Evolutionary conservation across 208 protist genomes (phyloP).

Genomic region (Acanthamoeba culbertsoni): DNA sequence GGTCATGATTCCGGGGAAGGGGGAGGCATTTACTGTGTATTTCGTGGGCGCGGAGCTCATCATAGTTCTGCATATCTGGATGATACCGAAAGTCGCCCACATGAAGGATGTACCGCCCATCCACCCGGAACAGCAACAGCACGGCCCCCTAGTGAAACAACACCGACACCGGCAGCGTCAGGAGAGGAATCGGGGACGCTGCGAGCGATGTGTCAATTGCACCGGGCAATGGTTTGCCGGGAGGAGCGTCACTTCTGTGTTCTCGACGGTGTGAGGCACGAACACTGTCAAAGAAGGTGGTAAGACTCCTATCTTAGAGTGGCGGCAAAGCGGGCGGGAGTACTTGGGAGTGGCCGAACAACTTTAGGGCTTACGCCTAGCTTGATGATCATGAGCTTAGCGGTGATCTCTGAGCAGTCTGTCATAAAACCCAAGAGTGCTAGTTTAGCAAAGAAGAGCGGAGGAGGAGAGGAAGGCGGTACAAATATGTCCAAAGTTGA

Average conservation of each 20-base stretch:
- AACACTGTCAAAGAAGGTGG: not conserved
- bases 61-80: slow-evolving; percentile 13
- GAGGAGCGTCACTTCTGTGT: slow-evolving; percentile 30
- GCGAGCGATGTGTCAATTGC: no score
- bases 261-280: not conserved
- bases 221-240: slow-evolving; percentile 50
- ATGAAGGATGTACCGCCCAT: not conserved
- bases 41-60: not conserved
- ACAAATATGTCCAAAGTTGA: not conserved
- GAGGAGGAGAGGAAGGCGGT: not conserved
- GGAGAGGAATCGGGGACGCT: not conserved
- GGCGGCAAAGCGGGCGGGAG: not conserved
- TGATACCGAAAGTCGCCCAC: slow-evolving; percentile 26
- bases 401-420: slow-evolving; percentile 51
- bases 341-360: no score
- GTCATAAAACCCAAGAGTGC: not conserved
- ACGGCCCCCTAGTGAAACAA: not conserved
- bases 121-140: not conserved
- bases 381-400: not conserved
- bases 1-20: not conserved
- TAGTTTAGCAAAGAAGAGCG: not conserved
- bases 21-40: not conserved
- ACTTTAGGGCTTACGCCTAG: not conserved
- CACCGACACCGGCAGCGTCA: not conserved
- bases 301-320: not conserved